Base-by-base conservation (phyloP, 2,329 filamentous ascomycete species). In the Raffaelea ambrosiae region DNA sequence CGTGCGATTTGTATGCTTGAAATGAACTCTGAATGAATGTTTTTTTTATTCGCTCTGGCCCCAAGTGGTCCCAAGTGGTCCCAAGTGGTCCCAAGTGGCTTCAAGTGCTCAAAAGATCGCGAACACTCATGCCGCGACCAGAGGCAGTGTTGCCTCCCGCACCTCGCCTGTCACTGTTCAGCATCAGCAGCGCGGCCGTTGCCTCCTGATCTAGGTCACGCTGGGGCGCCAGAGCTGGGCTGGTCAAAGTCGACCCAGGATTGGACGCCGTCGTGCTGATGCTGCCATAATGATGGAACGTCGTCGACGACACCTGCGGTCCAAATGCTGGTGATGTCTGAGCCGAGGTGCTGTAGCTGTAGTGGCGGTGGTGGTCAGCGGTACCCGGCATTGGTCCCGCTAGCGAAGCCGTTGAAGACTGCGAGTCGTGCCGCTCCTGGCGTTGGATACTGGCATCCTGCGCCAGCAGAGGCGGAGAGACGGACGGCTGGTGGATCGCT, bases 151-250 rank as follows among this genome's bases (percentile, higher is more conserved):
- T 2, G 66, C 69, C 35, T 72, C 73, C 23, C 4, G 46, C 3
- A n/a, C 53, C 52, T 33, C 87, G 74, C 38, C 87, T 77, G 61
- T 93, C 88, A 47, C 74, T 81, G 55, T 90, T 94, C 50, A 96
- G 70, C 89, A 95, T 95, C 62, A 95, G 66, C 56, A 95, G 64
- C 3, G 89, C 90, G 13, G 88, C 84, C 8, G 88, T 93, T 1
- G 88, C 90, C 62, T 93, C 88, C 51, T 89, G 83, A 53, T 86
- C 81, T 4, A 78, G 58, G 44, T 82, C 77, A 33, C 69, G 67
- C 58, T 78, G 74, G 0, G 79, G 77, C 19, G 66, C 59, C 40
- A 83, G 61, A 8, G 72, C 72, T 1, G 79, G 79, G 52, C 78
- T 82, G 5, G 81, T 80, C 50, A 81, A 60, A 1, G 75, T 68